Evolutionary conservation across 768 basidiomycete genomes (phyloP), one percentile per base, ranked within the genome.

Genomic region (Suillus discolor): DNA sequence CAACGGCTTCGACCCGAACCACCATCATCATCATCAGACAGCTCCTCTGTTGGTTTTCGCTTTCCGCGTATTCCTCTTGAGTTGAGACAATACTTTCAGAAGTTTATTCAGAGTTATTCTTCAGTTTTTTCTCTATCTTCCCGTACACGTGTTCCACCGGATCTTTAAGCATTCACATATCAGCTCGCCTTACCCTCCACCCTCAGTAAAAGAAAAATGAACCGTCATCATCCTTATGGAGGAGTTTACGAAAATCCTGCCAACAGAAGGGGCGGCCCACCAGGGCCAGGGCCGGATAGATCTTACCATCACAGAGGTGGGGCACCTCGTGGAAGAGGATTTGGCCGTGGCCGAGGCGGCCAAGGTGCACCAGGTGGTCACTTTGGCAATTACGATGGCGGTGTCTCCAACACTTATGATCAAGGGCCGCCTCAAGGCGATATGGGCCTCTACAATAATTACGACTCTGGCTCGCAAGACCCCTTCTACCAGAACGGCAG

Each of bases 171-270:
- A 16, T 59, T 59, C 57, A 59, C 49, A 63, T 44, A 62, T 55
- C 61, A 57, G 53, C 54, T 57, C 41, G 38, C 38, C 15, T 63
- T 23, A 39, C 20, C 45, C 38, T 36, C 25, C 11, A 53, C 47
- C 41, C 54, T 2, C 57, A 59, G 57, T 59, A 59, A 59, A 59
- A 59, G 74, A 74, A 74, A 34, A 76, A 94, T 95, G 93, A 92
- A 93, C 79, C 91, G 93, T 74, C 93, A 94, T 80, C 92, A 94
- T 85, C 93, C 93, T 31, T 95, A 95, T 71, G 84, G 68, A 67
- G 75, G 83, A 69, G 79, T 81, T 73, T 89, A 87, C 82, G 92
- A 92, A 67, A 80, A 81, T 63, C 78, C 82, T 47, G 78, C 80
- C 55, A 83, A 87, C 64, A 78, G 82, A 72, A 87, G 91, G 74